Evolutionary conservation across 139 green algal species (phyloP), one percentile per base, ranked within the genome.

Genomic region (Coccomyxa sp.): DNA sequence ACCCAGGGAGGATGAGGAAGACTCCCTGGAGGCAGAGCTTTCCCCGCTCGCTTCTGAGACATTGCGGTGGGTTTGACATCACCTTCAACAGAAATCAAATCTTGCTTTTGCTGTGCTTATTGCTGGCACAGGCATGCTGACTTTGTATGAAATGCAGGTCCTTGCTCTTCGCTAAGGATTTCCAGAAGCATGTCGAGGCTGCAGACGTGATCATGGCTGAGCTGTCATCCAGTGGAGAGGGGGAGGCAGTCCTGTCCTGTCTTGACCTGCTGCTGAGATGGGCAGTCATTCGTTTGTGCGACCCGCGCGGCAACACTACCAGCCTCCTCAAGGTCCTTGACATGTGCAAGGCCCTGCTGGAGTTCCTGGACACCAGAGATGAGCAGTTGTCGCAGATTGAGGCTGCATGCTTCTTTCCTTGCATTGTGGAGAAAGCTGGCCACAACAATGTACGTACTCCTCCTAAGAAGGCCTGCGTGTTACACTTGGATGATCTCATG

Each of bases 341-440:
- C 71, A 83, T 97, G 82, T 84, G 92, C 27, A 91, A 91, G 80
- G 83, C 85, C 15, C 80, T 96, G 28, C 83, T 96, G 74, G 82
- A 89, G 58, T 30, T 59, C 16, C 67, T 81, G 77, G 25, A 38
- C 17, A 7, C 14, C 71, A 30, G 84, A 51, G 86, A 82, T 0
- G 89, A 91, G 80, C 81, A 87, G 28, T 75, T 99, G 31, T 93
- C 85, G 23, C 96, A 99, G 25, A 91, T 93, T 63, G 97, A 99
- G 82, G 93, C 92, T 21, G 87, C 91, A 58, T 67, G 94, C n/a
- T 89, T 99, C 76, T 79, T 99, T 58, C 97, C 97, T 18, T 93
- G 88, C 23, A 67, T 99, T 76, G 91, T 98, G 57, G 97, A 99
- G 83, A 98, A 98, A 90, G 85, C 84, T 25, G 97, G 97, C 0